Conservation (phyloP, 768 basidiomycete species). For the Boletellus ananas region DNA sequence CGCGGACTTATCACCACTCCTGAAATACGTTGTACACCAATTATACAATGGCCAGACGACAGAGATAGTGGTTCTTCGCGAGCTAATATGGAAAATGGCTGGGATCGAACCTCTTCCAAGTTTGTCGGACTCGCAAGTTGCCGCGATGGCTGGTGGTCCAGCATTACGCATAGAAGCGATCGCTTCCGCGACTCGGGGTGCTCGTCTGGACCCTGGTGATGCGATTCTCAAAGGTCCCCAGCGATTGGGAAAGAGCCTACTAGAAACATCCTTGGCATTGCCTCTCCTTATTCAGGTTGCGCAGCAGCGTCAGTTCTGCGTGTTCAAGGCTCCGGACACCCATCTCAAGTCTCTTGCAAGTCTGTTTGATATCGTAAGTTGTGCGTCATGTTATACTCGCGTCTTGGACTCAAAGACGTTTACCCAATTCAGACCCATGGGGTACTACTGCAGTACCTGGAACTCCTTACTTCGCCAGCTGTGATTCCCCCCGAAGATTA, state of each 20-base stretch:
- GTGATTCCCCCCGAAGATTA: constrained; percentile 72
- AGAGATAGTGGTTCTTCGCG: constrained; percentile 88
- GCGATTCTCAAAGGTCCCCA: constrained; percentile 61
- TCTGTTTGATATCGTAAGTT: constrained; percentile 82
- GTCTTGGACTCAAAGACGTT: constrained; percentile 20
- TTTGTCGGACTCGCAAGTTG: constrained; percentile 82
- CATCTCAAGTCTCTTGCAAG: constrained; percentile 84
- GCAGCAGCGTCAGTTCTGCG: constrained; percentile 83
- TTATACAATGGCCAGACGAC: constrained; percentile 77
- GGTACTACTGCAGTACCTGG: constrained; percentile 87
- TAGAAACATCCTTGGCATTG: constrained; percentile 73
- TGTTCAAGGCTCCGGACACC: constrained; percentile 68
- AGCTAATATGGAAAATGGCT: constrained; percentile 93
- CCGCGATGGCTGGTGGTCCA: constrained; percentile 89
- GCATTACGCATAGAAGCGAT: constrained; percentile 84
- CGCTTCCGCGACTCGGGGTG: constrained; percentile 74
- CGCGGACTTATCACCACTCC: constrained; percentile 75
- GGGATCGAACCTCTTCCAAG: constrained; percentile 89
- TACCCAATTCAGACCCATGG: constrained; percentile 69
- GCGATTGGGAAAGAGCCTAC: constrained; percentile 58
- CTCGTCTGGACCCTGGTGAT: constrained; percentile 64
- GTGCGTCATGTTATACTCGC: constrained; percentile 11
- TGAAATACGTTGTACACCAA: constrained; percentile 91
- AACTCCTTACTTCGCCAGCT: constrained; percentile 72
- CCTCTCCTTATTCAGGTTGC: constrained; percentile 91